Evolutionary conservation across 176 grass and related monocot genomes (phyloP), one percentile per base, ranked within the genome.

Genomic region (Paspalum notatum): DNA sequence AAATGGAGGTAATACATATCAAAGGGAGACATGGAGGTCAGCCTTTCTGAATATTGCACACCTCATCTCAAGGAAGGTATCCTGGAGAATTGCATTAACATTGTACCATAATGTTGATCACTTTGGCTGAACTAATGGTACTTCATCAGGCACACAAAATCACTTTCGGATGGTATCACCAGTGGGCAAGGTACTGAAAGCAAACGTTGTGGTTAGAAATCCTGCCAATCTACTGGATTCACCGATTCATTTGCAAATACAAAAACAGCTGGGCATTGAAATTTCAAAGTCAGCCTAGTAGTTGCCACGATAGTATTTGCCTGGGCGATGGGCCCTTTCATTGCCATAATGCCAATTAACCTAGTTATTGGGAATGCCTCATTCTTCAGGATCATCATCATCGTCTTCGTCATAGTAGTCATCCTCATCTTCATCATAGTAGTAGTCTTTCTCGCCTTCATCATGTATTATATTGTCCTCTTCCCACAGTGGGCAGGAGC

Each of bases 401-500:
- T 61, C 22, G 1, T 61, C 24, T 27, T 27, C 24, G 2, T 14
- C 25, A 14, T 61, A 61, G 24, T 61, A 61, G 22, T 60, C n/a
- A 26, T 61, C 58, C 10, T 61, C 22, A 10, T 14, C 58, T 5
- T 40, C 62, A 9, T 40, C 15, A 9, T 17, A 39, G 7, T 32
- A 37, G 26, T 62, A 62, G 60, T 62, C 26, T 37, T 62, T 26
- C 60, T 5, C 60, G 8, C 26, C 16, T 37, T 38, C 60, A 38
- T 62, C 12, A 62, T 16, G 2, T 2, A 66, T n/a, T 41, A 66
- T 66, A n/a, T 66, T 41, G 8, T 9, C 8, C 17, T 66, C 38
- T 5, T 66, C 38, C 38, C 38, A 94, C 25, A 97, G 83, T 1
- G 83, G 82, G 57, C 94, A 97, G 6, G 72, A 54, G 72, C 91